Base-by-base conservation (phyloP, 331 rosid species). In the Rhamnella rubrinervis region DNA sequence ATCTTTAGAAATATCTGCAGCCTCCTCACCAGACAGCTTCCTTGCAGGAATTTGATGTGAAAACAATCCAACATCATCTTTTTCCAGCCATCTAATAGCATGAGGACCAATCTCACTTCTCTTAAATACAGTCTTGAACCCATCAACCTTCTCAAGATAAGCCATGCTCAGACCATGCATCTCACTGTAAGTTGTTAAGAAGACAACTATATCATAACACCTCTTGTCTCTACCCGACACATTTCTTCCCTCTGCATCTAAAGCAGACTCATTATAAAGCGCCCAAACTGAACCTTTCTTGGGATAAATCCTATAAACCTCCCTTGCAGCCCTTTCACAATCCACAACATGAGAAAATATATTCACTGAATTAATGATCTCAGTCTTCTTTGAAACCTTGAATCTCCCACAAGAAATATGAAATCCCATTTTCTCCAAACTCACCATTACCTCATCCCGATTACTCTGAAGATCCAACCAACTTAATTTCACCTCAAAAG, bases 221-320 rank as follows among this genome's bases (percentile, higher is more conserved):
- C 79, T 53, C 55, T 78, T 83, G 65, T 81, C 79, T 61, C 75
- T 73, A 7, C 19, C 67, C 15, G 77, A 64, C 57, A 58, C 8
- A 40, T 50, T 63, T 61, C 75, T 77, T 83, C 81, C 82, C 60
- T 77, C 90, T 7, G 67, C 73, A 59, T 69, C 86, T 44, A 62
- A 16, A 55, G 82, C 75, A 20, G 67, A 73, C 73, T 88, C 82
- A 7, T 77, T 75, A 77, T 88, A 84, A 49, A 90, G 85, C 31
- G 96, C 98, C 97, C 97, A 93, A n/a, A 93, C 92, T 0, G 96
- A 91, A 15, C 96, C 97, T 82, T 93, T 93, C 83, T 82, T 88
- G 1, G 98, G 97, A 83, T 88, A 91, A 71, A 93, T 65, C 78
- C 84, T 68, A 84, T 85, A 91, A 52, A 83, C 67, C 68, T 93